Conservation (phyloP, 2,329 filamentous ascomycete genomes). For the Cordyceps tenuipes region DNA sequence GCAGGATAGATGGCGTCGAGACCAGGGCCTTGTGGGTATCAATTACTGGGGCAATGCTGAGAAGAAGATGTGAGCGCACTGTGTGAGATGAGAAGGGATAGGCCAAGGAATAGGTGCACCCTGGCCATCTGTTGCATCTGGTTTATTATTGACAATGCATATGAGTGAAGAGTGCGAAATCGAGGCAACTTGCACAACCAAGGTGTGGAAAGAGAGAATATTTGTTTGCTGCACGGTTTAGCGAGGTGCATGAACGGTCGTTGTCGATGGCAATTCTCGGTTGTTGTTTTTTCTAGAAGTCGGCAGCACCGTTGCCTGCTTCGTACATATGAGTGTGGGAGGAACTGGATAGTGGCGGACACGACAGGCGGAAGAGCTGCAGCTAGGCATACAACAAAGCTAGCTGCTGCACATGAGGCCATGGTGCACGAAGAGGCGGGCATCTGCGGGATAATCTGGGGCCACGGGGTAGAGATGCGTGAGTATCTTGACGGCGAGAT, state of each 20-base stretch:
- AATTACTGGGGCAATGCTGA: constrained; percentile 6
- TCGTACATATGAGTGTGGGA: background rate
- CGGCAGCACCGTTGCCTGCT: background rate
- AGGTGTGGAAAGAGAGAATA: background rate
- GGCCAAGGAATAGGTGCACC: background rate
- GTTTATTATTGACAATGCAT: background rate
- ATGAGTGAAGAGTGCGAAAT: background rate
- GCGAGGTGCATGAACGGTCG: background rate
- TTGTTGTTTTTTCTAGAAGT: background rate
- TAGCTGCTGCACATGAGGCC: background rate
- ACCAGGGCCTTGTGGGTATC: constrained; percentile 5
- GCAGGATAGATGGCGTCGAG: constrained; percentile 6
- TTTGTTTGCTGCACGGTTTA: background rate
- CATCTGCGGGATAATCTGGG: background rate
- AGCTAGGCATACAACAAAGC: background rate
- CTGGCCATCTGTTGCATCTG: background rate
- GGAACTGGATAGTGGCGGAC: background rate
- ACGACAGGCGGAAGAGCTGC: background rate
- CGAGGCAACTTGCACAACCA: background rate
- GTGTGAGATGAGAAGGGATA: constrained; percentile 8
- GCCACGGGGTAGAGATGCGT: background rate
- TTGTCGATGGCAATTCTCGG: background rate
- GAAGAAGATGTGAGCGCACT: constrained; percentile 9
- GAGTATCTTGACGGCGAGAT: background rate
- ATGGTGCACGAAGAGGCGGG: background rate